Percentiles rank a stretch among this genome's conserved stretches.
phyloP scores from a whole-genome alignment of 768 basidiomycete species.

The Amanita subjunquillea region DNA sequence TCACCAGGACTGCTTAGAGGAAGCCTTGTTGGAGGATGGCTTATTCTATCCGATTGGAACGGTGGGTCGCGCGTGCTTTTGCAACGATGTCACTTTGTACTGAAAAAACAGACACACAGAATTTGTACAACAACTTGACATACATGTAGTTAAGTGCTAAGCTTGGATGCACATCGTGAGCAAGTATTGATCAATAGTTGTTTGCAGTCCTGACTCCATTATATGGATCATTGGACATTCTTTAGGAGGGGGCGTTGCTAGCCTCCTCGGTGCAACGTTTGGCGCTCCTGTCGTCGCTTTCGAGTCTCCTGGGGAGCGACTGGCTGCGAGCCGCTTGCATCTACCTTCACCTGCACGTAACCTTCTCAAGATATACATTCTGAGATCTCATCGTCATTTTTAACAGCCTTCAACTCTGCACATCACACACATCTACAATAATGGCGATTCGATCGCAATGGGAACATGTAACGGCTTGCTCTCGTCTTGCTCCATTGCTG shows the following conservation, averaged over 20 bases:
- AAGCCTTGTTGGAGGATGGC: conserved; percentile 64
- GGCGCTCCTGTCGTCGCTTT: conserved; percentile 83
- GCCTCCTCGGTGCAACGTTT: conserved; percentile 81
- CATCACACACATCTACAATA: conserved; percentile 88
- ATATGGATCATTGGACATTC: conserved; percentile 86
- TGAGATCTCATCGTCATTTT: not conserved
- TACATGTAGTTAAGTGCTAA: conserved; percentile 57
- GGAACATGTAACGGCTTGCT: conserved; percentile 75
- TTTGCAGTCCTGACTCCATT: conserved; percentile 57
- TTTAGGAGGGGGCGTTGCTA: conserved; percentile 63
- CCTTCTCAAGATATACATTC: not conserved
- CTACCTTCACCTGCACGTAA: conserved; percentile 59
- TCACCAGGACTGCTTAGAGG: conserved; percentile 67
- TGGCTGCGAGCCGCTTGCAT: conserved; percentile 74
- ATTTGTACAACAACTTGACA: conserved; percentile 89
- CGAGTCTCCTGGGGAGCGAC: conserved; percentile 80
- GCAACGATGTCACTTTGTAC: not conserved
- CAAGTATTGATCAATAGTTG: not conserved
- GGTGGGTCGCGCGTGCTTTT: conserved; percentile 33
- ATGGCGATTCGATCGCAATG: conserved; percentile 91
- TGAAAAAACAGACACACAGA: conserved; percentile 32
- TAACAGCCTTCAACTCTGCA: conserved; percentile 61
- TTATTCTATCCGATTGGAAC: conserved; percentile 88
- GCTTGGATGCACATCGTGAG: not conserved
- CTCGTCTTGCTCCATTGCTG: conserved; percentile 74